Conservation (phyloP, 192 early-diverging fungal species). For the Spizellomyces sp. region DNA sequence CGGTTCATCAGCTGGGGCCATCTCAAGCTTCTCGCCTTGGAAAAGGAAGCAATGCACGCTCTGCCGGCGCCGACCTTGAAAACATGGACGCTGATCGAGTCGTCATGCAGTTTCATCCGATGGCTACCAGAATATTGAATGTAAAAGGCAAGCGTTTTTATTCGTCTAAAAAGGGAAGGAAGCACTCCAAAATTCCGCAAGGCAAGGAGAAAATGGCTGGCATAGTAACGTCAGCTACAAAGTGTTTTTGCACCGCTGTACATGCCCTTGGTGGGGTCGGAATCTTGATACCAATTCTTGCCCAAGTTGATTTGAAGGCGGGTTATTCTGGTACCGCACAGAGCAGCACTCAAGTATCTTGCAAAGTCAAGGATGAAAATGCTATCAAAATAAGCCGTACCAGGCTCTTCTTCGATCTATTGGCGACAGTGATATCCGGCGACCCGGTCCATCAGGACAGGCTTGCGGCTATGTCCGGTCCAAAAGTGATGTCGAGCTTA, state of each 20-base stretch:
- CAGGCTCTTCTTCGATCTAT: conserved; percentile 37
- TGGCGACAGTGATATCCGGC: conserved; percentile 25
- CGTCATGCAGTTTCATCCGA: conserved; percentile 39
- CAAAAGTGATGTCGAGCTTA: conserved; percentile 36
- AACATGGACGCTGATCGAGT: conserved; percentile 11
- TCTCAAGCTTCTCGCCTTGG: conserved; percentile 33
- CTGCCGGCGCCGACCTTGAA: neutral
- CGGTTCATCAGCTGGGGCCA: conserved; percentile 32
- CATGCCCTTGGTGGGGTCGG: conserved; percentile 50
- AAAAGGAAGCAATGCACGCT: conserved; percentile 1
- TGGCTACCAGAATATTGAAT: conserved; percentile 22
- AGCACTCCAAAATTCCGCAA: neutral
- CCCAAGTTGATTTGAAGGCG: conserved; percentile 37
- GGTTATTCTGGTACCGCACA: neutral
- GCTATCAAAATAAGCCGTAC: neutral
- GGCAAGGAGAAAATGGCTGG: neutral
- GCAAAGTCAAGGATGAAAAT: neutral
- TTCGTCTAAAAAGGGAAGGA: neutral
- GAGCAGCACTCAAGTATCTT: neutral
- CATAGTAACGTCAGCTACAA: conserved; percentile 41
- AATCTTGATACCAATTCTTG: conserved; percentile 42
- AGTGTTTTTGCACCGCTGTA: conserved; percentile 39
- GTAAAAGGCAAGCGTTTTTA: neutral
- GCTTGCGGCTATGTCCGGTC: conserved; percentile 40
- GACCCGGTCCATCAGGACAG: conserved; percentile 34